These are phyloP conservation scores for Quercus berberidifolia DNA, from an alignment of 306 rosid species.

Conservation along the genomic window DNA sequence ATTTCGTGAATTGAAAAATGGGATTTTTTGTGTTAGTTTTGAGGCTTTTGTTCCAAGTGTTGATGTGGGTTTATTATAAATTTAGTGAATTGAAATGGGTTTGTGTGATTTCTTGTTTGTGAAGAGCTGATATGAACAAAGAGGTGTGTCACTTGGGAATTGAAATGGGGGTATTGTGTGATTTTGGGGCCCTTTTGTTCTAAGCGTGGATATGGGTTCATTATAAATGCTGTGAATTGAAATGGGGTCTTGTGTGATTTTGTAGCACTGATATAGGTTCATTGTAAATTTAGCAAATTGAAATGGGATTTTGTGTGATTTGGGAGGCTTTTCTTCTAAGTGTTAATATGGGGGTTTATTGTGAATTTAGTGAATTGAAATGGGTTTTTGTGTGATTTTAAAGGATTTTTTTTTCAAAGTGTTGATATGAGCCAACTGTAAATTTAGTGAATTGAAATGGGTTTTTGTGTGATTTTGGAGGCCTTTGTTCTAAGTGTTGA, in stretches of 20 bases:
- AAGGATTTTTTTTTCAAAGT: neutral
- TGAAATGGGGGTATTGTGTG: neutral
- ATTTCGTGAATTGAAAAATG: neutral
- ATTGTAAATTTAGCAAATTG: neutral
- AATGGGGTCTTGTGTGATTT: too few relatives aligned
- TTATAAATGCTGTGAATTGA: neutral
- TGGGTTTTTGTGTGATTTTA: neutral
- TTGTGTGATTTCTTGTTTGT: too few relatives aligned
- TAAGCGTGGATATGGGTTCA: too few relatives aligned
- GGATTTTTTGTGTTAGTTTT: neutral
- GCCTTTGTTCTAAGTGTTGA: too few relatives aligned
- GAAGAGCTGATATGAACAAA: too few relatives aligned
- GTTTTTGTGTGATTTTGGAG: too few relatives aligned
- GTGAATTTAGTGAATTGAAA: neutral
- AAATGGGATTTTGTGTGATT: neutral
- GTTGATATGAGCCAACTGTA: neutral
- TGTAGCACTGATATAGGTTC: too few relatives aligned
- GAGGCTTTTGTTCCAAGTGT: neutral
- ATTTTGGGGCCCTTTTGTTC: too few relatives aligned
- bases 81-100: neutral
- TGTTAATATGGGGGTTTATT: too few relatives aligned
- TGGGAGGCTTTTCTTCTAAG: too few relatives aligned
- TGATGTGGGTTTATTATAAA: slow-evolving; percentile 3
- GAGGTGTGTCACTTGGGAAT: neutral
- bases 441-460: too few relatives aligned